Percentiles rank a stretch among this genome's conserved stretches.
phyloP scores from a whole-genome alignment of 495 filamentous ascomycete species.

The Margaritispora aquatica region DNA sequence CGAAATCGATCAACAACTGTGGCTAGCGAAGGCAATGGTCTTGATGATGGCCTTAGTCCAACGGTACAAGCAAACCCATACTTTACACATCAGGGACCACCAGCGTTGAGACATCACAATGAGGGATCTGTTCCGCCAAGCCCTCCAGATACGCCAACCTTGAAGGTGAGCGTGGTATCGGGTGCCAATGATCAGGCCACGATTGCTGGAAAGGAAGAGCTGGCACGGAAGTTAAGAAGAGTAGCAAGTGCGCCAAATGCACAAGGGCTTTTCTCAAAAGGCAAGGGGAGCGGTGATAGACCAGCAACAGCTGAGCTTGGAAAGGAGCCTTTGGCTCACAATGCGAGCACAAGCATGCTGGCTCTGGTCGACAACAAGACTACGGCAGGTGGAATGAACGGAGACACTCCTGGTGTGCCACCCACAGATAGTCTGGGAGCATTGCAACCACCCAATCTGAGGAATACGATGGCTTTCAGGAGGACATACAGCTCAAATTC shows the following conservation, averaged over 20 bases:
- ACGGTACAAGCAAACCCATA: conserved; percentile 96
- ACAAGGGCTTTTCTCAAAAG: conserved; percentile 77
- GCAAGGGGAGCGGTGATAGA: conserved; percentile 55
- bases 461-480: conserved; percentile 61
- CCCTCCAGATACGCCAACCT: conserved; percentile 82
- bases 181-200: conserved; percentile 69
- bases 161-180: conserved; percentile 66
- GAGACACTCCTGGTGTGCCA: conserved; percentile 29
- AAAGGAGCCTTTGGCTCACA: conserved; percentile 63
- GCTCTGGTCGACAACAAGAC: conserved; percentile 35
- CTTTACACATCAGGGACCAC: conserved; percentile 93
- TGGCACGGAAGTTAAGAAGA: conserved; percentile 84
- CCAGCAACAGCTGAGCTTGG: conserved; percentile 75
- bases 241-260: conserved; percentile 97
- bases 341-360: conserved; percentile 48
- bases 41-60: conserved; percentile 84
- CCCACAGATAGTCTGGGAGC: conserved; percentile 34
- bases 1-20: conserved; percentile 79
- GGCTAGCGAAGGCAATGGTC: conserved; percentile 84
- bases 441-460: conserved; percentile 39
- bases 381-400: conserved; percentile 10
- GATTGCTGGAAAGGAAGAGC: conserved; percentile 80
- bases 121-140: conserved; percentile 92
- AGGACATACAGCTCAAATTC: conserved; percentile 98
- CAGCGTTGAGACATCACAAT: conserved; percentile 87